These are phyloP conservation scores for Kluyveromyces starmeri DNA, from an alignment of 805 yeast genomes.

Conservation along the genomic window DNA sequence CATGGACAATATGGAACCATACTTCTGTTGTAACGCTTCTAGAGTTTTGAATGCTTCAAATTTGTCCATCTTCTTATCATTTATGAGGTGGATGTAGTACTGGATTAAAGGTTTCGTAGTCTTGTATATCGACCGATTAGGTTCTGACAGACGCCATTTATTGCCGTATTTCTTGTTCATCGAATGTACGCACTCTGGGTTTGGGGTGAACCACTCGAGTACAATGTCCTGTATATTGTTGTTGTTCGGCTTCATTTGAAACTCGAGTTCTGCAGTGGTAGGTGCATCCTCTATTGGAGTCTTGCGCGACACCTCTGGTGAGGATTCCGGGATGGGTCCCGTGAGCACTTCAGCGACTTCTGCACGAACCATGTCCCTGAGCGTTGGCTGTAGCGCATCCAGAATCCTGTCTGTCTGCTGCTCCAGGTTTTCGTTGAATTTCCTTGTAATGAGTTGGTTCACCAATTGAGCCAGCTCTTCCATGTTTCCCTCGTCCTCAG, in stretches of 20 bases:
- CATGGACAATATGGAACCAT: conserved; percentile 1
- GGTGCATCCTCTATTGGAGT: neutral
- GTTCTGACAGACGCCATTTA: conserved; percentile 18
- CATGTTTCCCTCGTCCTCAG: conserved; percentile 2
- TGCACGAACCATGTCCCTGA: conserved; percentile 3
- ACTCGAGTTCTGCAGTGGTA: neutral
- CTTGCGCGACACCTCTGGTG: neutral
- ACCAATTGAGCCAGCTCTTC: conserved; percentile 4
- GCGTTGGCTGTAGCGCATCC: conserved; percentile 2
- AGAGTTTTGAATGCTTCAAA: conserved; percentile 17
- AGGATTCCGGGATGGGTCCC: neutral
- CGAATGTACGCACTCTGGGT: conserved; percentile 27
- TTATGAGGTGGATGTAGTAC: conserved; percentile 24
- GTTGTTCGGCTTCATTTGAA: conserved; percentile 12
- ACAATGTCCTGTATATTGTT: conserved; percentile 20
- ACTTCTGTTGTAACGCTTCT: neutral
- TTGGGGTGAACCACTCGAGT: conserved; percentile 30
- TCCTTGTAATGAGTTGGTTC: conserved; percentile 2
- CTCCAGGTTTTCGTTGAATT: conserved; percentile 4
- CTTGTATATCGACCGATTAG: conserved; percentile 18
- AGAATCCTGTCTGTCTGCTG: conserved; percentile 6
- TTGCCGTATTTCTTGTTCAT: conserved; percentile 25
- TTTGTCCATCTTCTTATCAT: conserved; percentile 15
- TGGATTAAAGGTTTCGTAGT: conserved; percentile 25
- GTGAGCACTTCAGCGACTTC: conserved; percentile 1